phyloP scores from a whole-genome alignment of 495 filamentous ascomycete genomes.

The Aspergillus bridgeri region DNA sequence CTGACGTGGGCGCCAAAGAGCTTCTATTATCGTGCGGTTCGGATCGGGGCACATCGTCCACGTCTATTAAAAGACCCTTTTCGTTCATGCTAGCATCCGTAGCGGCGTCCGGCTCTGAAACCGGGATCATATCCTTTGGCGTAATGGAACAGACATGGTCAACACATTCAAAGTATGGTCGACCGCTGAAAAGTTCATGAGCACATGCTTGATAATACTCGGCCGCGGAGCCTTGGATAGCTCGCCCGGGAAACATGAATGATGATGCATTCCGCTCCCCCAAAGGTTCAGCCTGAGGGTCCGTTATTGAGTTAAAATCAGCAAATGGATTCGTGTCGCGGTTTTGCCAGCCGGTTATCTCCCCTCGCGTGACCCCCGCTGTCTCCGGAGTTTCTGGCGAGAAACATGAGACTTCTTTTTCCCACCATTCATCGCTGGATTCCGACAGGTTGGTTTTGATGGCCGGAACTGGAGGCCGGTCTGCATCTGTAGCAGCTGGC shows the following conservation, averaged over 20 bases:
- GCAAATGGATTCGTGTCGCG: conserved; percentile 19
- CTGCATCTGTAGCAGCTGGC: conserved; percentile 27
- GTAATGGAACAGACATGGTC: conserved; percentile 48
- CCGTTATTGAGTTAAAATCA: conserved; percentile 11
- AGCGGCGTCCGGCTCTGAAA: background rate
- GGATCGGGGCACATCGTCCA: conserved; percentile 24
- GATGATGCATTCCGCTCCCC: conserved; percentile 11
- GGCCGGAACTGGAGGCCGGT: conserved; percentile 30
- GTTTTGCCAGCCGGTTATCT: conserved; percentile 18
- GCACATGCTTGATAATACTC: conserved; percentile 54
- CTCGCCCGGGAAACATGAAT: conserved; percentile 27
- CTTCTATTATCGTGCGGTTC: background rate
- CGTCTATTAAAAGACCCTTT: conserved; percentile 28
- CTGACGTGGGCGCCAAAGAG: conserved; percentile 5
- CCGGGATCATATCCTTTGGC: conserved; percentile 19
- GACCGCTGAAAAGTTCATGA: conserved; percentile 47
- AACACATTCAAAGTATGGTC: conserved; percentile 48
- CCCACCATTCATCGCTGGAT: conserved; percentile 34
- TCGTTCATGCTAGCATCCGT: background rate
- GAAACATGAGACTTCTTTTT: conserved; percentile 41
- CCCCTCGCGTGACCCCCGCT: conserved; percentile 10
- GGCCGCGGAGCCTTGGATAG: conserved; percentile 42
- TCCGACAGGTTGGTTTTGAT: conserved; percentile 28
- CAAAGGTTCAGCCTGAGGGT: conserved; percentile 7
- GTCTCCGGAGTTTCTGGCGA: conserved; percentile 33